These are phyloP conservation scores for Dictyostelium brefeldianum DNA, from an alignment of 78 protist species.

Conservation along the genomic window DNA sequence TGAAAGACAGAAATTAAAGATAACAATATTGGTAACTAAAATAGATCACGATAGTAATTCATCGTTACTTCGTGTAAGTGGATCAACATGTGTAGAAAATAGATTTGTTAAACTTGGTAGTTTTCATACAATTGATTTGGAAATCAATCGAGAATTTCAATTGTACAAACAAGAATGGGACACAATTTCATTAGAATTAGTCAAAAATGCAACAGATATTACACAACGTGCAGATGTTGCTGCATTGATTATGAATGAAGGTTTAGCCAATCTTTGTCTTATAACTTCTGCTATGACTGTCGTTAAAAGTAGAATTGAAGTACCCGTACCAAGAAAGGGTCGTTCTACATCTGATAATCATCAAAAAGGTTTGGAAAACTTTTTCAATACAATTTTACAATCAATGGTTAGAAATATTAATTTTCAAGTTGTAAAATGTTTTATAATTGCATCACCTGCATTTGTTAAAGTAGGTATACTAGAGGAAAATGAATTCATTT, in stretches of 20 bases:
- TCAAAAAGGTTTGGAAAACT: slow-evolving; percentile 84
- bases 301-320: slow-evolving; percentile 83
- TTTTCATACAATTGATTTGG: slow-evolving; percentile 93
- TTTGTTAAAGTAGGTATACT: slow-evolving; percentile 51
- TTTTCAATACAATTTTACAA: slow-evolving; percentile 85
- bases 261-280: slow-evolving; percentile 91
- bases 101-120: slow-evolving; percentile 88
- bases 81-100: slow-evolving; percentile 85
- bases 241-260: slow-evolving; percentile 84
- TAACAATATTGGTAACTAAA: slow-evolving; percentile 79
- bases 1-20: slow-evolving; percentile 72
- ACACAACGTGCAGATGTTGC: slow-evolving; percentile 90
- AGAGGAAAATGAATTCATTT: too few species aligned
- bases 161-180: slow-evolving; percentile 92
- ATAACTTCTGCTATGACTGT: slow-evolving; percentile 91
- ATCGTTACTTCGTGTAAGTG: slow-evolving; percentile 84
- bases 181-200: slow-evolving; percentile 79
- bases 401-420: slow-evolving; percentile 87
- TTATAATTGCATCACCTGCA: slow-evolving; percentile 93
- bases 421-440: slow-evolving; percentile 91
- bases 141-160: slow-evolving; percentile 81
- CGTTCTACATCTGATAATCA: slow-evolving; percentile 69
- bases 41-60: slow-evolving; percentile 89
- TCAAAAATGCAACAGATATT: slow-evolving; percentile 84
- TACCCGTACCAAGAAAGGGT: slow-evolving; percentile 85